Conservation (phyloP, 331 rosid species). For the Erythrophleum ivorense region DNA sequence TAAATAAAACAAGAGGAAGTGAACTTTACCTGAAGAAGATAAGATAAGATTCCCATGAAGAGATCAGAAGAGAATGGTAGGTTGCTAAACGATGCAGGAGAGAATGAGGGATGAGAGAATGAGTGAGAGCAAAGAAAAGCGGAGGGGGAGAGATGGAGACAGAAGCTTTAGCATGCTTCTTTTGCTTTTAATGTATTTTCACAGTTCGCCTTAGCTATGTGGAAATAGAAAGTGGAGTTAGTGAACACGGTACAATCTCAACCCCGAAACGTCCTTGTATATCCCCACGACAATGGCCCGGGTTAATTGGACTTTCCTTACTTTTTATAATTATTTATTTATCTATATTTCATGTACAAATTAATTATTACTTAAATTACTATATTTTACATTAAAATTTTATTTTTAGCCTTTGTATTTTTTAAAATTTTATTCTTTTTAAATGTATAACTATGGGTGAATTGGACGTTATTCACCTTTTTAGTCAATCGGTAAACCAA, state of each 20-base stretch:
- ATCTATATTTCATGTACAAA: no score
- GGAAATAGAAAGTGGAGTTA: neutral
- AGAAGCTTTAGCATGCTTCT: neutral
- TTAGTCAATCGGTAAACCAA: no score
- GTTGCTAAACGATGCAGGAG: slow-evolving; percentile 45
- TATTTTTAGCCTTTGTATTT: no score
- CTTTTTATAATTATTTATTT: neutral
- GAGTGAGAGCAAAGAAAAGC: slow-evolving; percentile 52
- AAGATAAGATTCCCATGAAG: slow-evolving; percentile 28
- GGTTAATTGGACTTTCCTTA: neutral
- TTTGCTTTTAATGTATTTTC: slow-evolving; percentile 35
- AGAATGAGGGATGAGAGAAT: no score
- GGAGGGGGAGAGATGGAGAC: slow-evolving; percentile 42
- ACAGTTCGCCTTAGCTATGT: neutral
- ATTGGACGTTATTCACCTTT: no score
- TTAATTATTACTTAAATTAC: no score
- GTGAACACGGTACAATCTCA: neutral
- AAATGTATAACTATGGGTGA: no score
- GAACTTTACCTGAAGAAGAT: slow-evolving; percentile 12
- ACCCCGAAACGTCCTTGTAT: neutral
- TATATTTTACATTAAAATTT: no score
- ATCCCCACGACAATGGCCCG: neutral
- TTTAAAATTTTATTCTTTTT: no score
- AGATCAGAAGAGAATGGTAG: slow-evolving; percentile 30
- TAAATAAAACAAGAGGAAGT: neutral